Base-by-base conservation (phyloP, 345 rosid species). In the Kernera saxatilis region DNA sequence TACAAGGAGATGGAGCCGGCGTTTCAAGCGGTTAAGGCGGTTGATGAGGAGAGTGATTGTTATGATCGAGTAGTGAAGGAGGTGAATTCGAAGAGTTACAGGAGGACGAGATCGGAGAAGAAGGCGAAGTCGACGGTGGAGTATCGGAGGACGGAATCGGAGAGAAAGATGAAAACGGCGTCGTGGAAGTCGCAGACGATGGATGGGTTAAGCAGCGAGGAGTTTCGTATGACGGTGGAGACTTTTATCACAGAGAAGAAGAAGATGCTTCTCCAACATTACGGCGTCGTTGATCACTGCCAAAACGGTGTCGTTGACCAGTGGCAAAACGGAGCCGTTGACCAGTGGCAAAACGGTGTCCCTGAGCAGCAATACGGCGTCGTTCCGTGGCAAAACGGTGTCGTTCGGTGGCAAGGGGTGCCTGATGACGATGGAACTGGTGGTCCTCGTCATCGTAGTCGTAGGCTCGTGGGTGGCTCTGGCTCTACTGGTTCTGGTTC, bases 121-220 rank as follows among this genome's bases (percentile, higher is more conserved):
- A 55, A n/a, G 51, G 2, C 10, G 72, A 58, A 6, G 59, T 21
- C 6, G 22, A 48, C 1, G 43, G 59, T 73, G 44, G 64, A 68
- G 69, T 60, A 60, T 35, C 64, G 55, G 45, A 68, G 69, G 63
- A 50, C 36, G 61, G 54, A 51, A 7, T 30, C 73, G 40, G 74
- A 58, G 57, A 74, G 54, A 40, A 56, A 46, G 32, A 22, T 23
- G 18, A 64, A 48, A 70, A 59, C 74, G 41, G 22, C 59, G 36
- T 40, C 75, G 60, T 51, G 55, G 66, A 67, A 45, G 44, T 61
- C 49, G 18, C 53, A 39, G 67, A 40, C 44, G 30, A 81, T 81
- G 43, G 74, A 74, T 23, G 75, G 52, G 18, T 29, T 78, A 65
- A 81, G 78, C 55, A 75, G 21, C 17, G 82, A 81, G 52, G 78